A percentile compares a stretch with the other conserved stretches of the same genome.
Evolutionary conservation across 345 rosid species (phyloP).

Genomic region (Aethionema arabicum): DNA sequence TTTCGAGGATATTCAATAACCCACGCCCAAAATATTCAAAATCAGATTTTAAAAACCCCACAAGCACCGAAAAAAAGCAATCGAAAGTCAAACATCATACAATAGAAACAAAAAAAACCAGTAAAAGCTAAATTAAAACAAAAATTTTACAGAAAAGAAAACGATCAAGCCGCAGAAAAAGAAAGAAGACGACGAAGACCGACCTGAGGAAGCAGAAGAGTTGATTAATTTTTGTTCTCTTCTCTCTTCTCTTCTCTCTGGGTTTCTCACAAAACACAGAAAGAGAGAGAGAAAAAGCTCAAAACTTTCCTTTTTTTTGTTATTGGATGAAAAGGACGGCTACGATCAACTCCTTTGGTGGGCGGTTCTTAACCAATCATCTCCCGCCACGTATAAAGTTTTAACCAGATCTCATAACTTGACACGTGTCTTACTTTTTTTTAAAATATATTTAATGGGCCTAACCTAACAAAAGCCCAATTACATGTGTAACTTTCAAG

Average conservation of each 20-base stretch:
- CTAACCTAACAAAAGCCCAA: slow-evolving; percentile 10
- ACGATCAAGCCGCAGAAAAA: slow-evolving; percentile 1
- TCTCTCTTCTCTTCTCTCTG: not conserved
- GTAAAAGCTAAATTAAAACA: not conserved
- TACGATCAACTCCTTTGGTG: slow-evolving; percentile 17
- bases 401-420: slow-evolving; percentile 1
- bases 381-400: slow-evolving; percentile 8
- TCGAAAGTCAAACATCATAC: not conserved
- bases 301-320: not conserved
- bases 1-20: no score
- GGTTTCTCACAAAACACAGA: not conserved
- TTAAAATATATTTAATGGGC: slow-evolving; percentile 19
- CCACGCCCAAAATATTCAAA: not conserved
- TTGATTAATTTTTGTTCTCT: not conserved
- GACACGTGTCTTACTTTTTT: slow-evolving; percentile 14
- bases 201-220: not conserved
- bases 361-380: not conserved
- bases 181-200: slow-evolving; percentile 5
- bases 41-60: not conserved
- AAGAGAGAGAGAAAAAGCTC: not conserved
- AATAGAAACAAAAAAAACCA: not conserved
- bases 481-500: not conserved
- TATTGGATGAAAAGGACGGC: slow-evolving; percentile 16
- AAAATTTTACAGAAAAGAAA: not conserved
- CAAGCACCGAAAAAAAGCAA: not conserved